A percentile compares a stretch with the other conserved stretches of the same genome.
These are phyloP conservation scores for Citrus medica DNA, from an alignment of 345 rosid species.

Conservation along the genomic window DNA sequence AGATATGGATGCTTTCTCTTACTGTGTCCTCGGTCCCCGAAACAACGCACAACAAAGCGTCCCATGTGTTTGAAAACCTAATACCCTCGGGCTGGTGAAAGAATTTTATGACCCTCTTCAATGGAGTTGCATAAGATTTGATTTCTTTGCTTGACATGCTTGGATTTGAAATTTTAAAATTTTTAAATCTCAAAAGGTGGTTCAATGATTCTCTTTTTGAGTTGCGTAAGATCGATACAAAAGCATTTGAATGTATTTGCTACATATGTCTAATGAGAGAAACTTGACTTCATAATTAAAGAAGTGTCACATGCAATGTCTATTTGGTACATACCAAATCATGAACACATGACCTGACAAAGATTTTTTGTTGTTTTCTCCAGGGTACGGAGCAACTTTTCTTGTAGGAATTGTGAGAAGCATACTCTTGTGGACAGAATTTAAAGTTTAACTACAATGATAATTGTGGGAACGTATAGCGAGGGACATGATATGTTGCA, in stretches of 20 bases:
- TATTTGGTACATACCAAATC: background rate
- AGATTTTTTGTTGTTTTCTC: background rate
- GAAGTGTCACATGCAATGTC: conserved; percentile 10
- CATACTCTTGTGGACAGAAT: background rate
- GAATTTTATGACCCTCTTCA: background rate
- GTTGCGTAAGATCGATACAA: background rate
- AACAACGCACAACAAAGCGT: background rate
- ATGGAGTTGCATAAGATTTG: background rate
- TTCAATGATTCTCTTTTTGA: background rate
- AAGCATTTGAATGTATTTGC: background rate
- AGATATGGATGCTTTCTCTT: conserved; percentile 1
- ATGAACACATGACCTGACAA: background rate
- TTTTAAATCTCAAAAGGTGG: background rate
- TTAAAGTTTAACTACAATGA: background rate
- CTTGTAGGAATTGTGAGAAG: conserved; percentile 2
- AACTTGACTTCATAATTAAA: background rate
- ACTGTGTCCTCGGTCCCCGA: background rate
- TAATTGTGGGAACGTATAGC: background rate
- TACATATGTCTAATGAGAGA: background rate
- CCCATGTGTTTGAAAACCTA: background rate
- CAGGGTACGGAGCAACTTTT: background rate
- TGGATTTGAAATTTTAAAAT: background rate
- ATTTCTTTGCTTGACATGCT: background rate
- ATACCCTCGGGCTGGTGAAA: background rate
- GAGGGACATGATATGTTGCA: background rate